Conservation (phyloP, 306 rosid genomes). For the Parietaria judaica region DNA sequence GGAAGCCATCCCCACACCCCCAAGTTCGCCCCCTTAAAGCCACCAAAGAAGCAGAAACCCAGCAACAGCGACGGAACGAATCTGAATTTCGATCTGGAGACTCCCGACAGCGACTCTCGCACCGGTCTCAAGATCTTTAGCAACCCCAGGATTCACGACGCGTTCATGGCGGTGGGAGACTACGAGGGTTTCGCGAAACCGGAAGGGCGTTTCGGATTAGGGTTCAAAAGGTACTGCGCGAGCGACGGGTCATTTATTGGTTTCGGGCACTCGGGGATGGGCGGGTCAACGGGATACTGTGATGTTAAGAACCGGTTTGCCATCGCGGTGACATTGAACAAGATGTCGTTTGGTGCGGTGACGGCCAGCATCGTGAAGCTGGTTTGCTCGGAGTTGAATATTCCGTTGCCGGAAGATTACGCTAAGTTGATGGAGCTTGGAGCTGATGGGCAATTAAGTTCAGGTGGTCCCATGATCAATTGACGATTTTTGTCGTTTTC, state of each 20-base stretch:
- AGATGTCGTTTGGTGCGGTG: conserved; percentile 65
- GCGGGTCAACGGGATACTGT: conserved; percentile 85
- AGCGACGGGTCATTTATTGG: conserved; percentile 53
- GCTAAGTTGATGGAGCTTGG: conserved; percentile 23
- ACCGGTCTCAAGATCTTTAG: conserved; percentile 32
- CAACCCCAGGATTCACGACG: conserved; percentile 68
- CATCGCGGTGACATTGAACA: conserved; percentile 80
- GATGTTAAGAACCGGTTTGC: conserved; percentile 57
- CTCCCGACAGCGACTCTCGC: conserved; percentile 4
- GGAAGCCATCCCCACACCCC: conserved; percentile 91
- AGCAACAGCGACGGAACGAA: conserved; percentile 23
- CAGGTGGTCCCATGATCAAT: conserved; percentile 55
- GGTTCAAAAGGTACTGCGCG: conserved; percentile 56
- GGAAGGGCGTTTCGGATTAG: conserved; percentile 62
- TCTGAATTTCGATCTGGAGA: background rate
- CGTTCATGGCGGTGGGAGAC: conserved; percentile 67
- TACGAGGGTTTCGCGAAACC: conserved; percentile 45
- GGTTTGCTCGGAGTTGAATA: conserved; percentile 79
- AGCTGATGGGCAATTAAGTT: conserved; percentile 18
- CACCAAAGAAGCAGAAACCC: conserved; percentile 33
- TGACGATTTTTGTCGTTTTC: conserved; percentile 24
- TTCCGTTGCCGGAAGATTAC: conserved; percentile 71
- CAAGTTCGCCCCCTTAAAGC: conserved; percentile 35
- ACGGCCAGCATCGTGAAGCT: conserved; percentile 56
- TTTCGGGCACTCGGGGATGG: conserved; percentile 97